Conservation (phyloP, 176 grass and related monocot species). For the Oryza coarctata region DNA sequence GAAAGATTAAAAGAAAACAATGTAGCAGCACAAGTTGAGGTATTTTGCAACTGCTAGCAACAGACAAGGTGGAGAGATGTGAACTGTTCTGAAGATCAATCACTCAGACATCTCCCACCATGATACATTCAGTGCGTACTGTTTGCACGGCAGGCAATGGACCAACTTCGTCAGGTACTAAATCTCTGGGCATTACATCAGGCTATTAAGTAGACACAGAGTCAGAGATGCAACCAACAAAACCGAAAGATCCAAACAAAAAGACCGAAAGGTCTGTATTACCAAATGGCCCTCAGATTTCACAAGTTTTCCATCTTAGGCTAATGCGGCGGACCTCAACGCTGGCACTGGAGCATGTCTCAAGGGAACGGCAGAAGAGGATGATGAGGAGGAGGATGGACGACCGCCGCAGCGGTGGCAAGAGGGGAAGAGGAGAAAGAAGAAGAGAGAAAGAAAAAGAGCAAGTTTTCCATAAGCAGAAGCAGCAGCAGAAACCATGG, state of each 20-base stretch:
- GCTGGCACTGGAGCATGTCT: constrained; percentile 22
- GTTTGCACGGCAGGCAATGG: background rate
- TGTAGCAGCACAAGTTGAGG: background rate
- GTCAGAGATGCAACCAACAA: background rate
- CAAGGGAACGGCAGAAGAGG: background rate
- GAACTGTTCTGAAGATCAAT: background rate
- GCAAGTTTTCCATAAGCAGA: background rate
- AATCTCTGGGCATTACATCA: background rate
- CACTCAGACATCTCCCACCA: background rate
- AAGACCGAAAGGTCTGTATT: background rate
- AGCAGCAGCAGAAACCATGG: background rate
- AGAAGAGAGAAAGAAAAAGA: background rate
- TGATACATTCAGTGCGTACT: background rate
- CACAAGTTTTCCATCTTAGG: constrained; percentile 12
- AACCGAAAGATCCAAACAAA: background rate
- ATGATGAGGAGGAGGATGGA: background rate
- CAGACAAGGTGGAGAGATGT: background rate
- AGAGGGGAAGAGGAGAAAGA: background rate
- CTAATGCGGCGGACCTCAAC: constrained; percentile 17
- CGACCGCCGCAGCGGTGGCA: background rate
- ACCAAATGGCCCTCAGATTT: constrained; percentile 34
- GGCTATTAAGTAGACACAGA: background rate
- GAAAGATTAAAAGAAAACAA: background rate
- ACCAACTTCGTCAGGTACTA: background rate
- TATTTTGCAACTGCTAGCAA: background rate